A percentile compares a stretch with the other conserved stretches of the same genome.
Evolutionary conservation across 2,329 filamentous ascomycete genomes (phyloP).

Genomic region (Talaromyces rugulosus): DNA sequence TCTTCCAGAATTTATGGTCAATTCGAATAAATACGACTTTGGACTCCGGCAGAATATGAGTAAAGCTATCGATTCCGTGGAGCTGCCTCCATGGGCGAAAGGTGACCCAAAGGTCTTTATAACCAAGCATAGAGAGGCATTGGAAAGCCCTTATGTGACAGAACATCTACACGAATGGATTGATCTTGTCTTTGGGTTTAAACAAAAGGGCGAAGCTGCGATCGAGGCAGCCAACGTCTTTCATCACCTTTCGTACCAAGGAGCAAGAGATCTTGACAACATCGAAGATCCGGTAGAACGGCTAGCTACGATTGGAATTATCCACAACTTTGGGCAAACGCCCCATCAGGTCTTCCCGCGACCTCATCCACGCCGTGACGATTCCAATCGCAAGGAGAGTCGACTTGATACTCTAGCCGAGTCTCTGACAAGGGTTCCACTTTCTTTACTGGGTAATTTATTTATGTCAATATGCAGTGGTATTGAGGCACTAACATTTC

Average conservation of each 20-base stretch:
- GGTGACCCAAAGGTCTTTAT: slow-evolving; percentile 95
- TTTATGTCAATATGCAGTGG: neutral
- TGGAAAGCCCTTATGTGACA: slow-evolving; percentile 91
- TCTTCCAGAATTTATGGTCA: slow-evolving; percentile 89
- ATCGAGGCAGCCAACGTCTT: slow-evolving; percentile 92
- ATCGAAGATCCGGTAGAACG: slow-evolving; percentile 86
- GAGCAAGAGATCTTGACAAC: slow-evolving; percentile 84
- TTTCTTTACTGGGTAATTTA: slow-evolving; percentile 64
- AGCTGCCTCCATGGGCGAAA: slow-evolving; percentile 94
- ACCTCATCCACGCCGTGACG: slow-evolving; percentile 72
- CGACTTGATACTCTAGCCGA: slow-evolving; percentile 75
- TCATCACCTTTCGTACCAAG: slow-evolving; percentile 91
- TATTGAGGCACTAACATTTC: neutral
- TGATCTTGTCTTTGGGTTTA: slow-evolving; percentile 88
- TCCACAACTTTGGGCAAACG: slow-evolving; percentile 98
- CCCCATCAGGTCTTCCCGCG: slow-evolving; percentile 89
- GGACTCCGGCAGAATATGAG: slow-evolving; percentile 77
- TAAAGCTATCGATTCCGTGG: slow-evolving; percentile 76
- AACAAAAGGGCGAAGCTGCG: slow-evolving; percentile 89
- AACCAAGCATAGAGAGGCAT: slow-evolving; percentile 86
- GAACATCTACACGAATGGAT: slow-evolving; percentile 91
- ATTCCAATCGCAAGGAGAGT: slow-evolving; percentile 58
- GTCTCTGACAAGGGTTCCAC: slow-evolving; percentile 70
- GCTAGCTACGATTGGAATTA: slow-evolving; percentile 86
- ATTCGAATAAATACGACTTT: slow-evolving; percentile 92